phyloP scores from a whole-genome alignment of 805 yeast genomes.

The Kazachstania viticola region DNA sequence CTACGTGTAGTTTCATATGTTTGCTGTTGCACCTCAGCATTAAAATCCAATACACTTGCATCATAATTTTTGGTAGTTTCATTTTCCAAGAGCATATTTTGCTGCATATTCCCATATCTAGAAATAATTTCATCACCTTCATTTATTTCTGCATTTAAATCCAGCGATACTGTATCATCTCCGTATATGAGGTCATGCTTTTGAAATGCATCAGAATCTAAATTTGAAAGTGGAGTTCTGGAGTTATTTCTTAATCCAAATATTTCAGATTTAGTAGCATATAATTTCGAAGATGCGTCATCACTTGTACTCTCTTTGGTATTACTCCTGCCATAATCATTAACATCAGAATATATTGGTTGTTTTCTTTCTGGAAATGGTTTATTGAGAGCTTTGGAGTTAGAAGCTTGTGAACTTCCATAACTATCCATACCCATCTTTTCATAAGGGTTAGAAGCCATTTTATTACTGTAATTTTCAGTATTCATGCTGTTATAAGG shows the following conservation, averaged over 20 bases:
- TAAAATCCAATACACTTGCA: conserved; percentile 49
- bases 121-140: conserved; percentile 15
- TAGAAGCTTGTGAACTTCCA: too few species aligned
- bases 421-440: too few species aligned
- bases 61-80: too few species aligned
- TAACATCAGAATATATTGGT: too few species aligned
- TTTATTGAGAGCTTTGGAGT: too few species aligned
- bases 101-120: conserved; percentile 21
- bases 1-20: conserved; percentile 4
- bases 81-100: conserved; percentile 4
- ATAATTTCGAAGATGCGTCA: neutral
- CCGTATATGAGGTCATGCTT: too few species aligned
- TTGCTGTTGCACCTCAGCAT: conserved; percentile 35
- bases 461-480: too few species aligned
- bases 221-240: neutral
- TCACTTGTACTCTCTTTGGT: too few species aligned
- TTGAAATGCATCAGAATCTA: neutral
- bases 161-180: conserved; percentile 11
- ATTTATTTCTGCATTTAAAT: conserved; percentile 16
- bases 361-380: too few species aligned
- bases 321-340: too few species aligned
- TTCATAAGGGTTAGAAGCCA: too few species aligned
- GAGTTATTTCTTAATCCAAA: neutral
- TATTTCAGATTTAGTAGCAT: neutral
- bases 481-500: too few species aligned